Evolutionary conservation across 2,329 filamentous ascomycete genomes (phyloP).

Genomic region (Pseudogymnoascus sp.): DNA sequence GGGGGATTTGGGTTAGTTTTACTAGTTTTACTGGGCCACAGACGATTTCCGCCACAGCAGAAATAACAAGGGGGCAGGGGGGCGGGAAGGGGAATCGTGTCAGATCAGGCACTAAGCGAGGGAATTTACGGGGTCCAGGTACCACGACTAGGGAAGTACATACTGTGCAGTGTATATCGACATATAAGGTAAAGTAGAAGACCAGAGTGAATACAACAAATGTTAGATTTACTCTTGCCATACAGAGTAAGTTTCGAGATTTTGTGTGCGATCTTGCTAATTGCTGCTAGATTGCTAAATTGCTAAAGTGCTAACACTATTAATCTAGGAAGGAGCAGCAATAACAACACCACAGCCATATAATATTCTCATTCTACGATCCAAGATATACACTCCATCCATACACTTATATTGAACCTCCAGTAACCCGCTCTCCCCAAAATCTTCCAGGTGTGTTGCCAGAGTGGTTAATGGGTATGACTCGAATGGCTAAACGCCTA

Average conservation of each 20-base stretch:
- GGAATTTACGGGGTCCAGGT: neutral
- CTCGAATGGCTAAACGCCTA: slow-evolving; percentile 21
- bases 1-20: neutral
- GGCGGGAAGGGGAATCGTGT: neutral
- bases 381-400: neutral
- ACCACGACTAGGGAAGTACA: neutral
- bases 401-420: neutral
- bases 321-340: neutral
- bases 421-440: neutral
- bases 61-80: neutral
- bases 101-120: neutral
- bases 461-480: slow-evolving; percentile 31
- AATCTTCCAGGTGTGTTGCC: slow-evolving; percentile 22
- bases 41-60: neutral
- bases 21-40: neutral
- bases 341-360: neutral
- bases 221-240: neutral
- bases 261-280: neutral
- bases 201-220: neutral
- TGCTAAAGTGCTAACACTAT: no score
- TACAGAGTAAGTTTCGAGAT: neutral
- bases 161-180: neutral
- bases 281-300: no score
- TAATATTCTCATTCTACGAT: neutral
- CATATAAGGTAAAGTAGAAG: neutral